Conservation (phyloP, 2,329 filamentous ascomycete species). For the Teratosphaeria epicoccoides region DNA sequence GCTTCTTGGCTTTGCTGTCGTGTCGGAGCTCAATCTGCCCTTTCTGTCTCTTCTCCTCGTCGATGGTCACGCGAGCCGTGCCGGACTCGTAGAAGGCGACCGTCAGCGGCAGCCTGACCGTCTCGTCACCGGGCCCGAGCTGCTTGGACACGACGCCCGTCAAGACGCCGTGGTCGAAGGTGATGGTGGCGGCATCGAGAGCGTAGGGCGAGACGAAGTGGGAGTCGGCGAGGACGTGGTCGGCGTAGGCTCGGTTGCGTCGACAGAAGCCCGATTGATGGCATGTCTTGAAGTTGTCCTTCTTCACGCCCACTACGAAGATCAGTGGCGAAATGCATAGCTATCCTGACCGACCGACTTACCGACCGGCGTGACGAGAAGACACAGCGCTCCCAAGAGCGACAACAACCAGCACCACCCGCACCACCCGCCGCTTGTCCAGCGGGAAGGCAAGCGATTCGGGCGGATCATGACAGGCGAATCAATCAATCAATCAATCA, state of each 20-base stretch:
- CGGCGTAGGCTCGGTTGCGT: conserved; percentile 82
- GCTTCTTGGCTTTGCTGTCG: conserved; percentile 72
- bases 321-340: neutral
- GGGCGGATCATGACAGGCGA: conserved; percentile 10
- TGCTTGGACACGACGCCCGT: conserved; percentile 74
- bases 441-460: conserved; percentile 42
- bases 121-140: conserved; percentile 53
- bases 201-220: conserved; percentile 74
- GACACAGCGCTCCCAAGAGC: conserved; percentile 48
- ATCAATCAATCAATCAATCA: too few relatives aligned
- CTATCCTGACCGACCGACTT: too few relatives aligned
- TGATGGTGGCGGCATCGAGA: conserved; percentile 59
- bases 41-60: conserved; percentile 83
- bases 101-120: conserved; percentile 68
- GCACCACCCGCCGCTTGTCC: too few relatives aligned
- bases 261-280: conserved; percentile 94
- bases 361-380: conserved; percentile 56
- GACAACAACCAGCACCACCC: too few relatives aligned
- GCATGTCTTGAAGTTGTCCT: conserved; percentile 96
- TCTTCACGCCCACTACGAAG: conserved; percentile 66
- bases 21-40: conserved; percentile 82
- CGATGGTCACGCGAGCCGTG: conserved; percentile 73
- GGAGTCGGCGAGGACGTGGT: conserved; percentile 55
- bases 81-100: conserved; percentile 86
- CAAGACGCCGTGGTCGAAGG: conserved; percentile 69